Evolutionary conservation across 805 yeast species (phyloP), one percentile per base, ranked within the genome.

Genomic region (Candida insectalens): DNA sequence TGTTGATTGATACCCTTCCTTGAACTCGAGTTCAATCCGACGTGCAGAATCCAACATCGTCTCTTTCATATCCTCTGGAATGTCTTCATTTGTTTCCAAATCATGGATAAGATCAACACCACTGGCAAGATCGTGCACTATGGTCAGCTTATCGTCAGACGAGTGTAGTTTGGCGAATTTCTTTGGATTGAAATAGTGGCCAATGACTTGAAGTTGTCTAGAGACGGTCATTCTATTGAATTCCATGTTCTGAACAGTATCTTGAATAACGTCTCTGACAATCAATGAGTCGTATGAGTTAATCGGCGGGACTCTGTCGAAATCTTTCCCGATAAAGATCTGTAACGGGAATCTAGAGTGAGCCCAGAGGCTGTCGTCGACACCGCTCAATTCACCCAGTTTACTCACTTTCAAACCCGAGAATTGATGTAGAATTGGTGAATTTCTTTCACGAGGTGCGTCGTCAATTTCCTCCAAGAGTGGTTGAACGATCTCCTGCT

Each of bases 151-250:
- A 44, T 87, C 95, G 38, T 87, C 67, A 0, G 94, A 72, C 3
- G 80, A 71, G 25, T 94, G 94, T 1, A 92, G 73, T 28, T 71
- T 69, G 1, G 84, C 72, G 55, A 83, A 82, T n/a, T 67, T 47
- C 26, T 70, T 71, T 8, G 73, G 65, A 40, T 72, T 67, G 62
- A 87, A 87, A 47, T 76, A 88, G 35, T 72, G 54, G 47, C 81
- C 87, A 36, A 92, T 58, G 5, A 78, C 72, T 20, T 84, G 68
- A 29, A 92, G 69, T 54, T 87, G 96, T 41, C 83, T 75, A 0
- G 95, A 77, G 7, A 84, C 94, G 42, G 83, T 92, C 30, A 73
- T 74, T 50, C 95, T 78, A 59, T 92, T 92, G 65, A 84, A 92
- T 43, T 88, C 94, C 62, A 89, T 61, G 44, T 80, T 75, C 39